Conservation (phyloP, 306 rosid genomes). For the Calophaca sinica region DNA sequence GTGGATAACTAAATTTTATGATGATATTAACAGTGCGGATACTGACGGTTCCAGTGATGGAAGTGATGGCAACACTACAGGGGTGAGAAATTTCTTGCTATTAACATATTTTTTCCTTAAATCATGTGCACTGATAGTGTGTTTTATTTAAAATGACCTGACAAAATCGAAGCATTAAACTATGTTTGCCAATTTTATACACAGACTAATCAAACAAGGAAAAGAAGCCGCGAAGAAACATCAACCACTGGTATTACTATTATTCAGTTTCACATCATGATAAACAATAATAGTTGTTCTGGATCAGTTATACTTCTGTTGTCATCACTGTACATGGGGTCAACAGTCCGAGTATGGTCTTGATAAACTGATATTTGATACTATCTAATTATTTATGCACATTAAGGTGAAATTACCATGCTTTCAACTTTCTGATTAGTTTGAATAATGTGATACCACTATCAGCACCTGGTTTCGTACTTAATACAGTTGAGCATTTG, state of each 20-base stretch:
- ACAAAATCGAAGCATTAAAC: constrained; percentile 39
- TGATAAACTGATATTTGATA: neutral
- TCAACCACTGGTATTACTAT: constrained; percentile 72
- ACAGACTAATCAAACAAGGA: constrained; percentile 76
- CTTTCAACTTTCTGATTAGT: constrained; percentile 3
- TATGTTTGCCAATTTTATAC: constrained; percentile 46
- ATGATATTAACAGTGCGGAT: constrained; percentile 63
- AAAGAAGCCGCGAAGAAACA: constrained; percentile 81
- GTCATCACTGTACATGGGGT: constrained; percentile 23
- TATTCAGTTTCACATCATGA: constrained; percentile 47
- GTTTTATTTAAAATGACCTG: constrained; percentile 18
- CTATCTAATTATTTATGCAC: constrained; percentile 4
- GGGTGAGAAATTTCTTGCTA: constrained; percentile 61
- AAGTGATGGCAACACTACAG: constrained; percentile 78
- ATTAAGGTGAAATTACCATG: neutral
- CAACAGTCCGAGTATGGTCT: constrained; percentile 28
- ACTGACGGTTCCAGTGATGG: constrained; percentile 87
- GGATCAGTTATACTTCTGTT: constrained; percentile 38
- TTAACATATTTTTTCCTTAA: constrained; percentile 6
- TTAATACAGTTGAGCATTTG: constrained; percentile 7
- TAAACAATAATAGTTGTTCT: constrained; percentile 39
- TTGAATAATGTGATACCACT: neutral
- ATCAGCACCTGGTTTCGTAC: neutral
- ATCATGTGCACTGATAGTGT: constrained; percentile 20
- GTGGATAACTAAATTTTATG: constrained; percentile 49